Conservation (phyloP, 2,329 filamentous ascomycete genomes). For the Fusarium armeniacum region DNA sequence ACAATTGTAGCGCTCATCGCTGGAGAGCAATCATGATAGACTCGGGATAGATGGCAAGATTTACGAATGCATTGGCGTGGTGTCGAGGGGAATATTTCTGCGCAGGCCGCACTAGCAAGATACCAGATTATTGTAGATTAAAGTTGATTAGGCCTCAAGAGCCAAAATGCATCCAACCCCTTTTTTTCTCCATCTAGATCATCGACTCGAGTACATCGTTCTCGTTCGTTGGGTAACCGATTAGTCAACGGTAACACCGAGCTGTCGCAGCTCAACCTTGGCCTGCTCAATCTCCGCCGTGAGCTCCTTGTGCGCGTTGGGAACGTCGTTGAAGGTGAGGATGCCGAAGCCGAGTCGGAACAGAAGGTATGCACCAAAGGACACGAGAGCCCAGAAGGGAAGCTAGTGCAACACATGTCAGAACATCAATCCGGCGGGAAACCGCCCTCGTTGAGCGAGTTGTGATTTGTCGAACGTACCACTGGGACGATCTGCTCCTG, state of each 20-base stretch:
- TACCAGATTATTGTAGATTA: slow-evolving; percentile 40
- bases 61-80: slow-evolving; percentile 6
- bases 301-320: slow-evolving; percentile 89
- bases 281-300: slow-evolving; percentile 86
- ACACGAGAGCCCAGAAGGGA: slow-evolving; percentile 91
- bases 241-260: slow-evolving; percentile 84
- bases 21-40: slow-evolving; percentile 55
- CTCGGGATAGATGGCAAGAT: slow-evolving; percentile 14
- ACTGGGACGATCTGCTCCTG: slow-evolving; percentile 91
- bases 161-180: slow-evolving; percentile 1
- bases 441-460: not conserved
- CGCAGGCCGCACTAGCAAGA: slow-evolving; percentile 37
- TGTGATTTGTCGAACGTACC: slow-evolving; percentile 67
- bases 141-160: slow-evolving; percentile 34
- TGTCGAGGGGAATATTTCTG: not conserved
- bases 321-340: slow-evolving; percentile 96
- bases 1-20: slow-evolving; percentile 72
- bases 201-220: not conserved
- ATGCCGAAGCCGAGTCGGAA: slow-evolving; percentile 93
- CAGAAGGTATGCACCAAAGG: slow-evolving; percentile 92
- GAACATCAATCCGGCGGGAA: not conserved
- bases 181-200: slow-evolving; percentile 38
- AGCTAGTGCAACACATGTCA: slow-evolving; percentile 67
- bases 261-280: slow-evolving; percentile 77
- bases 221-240: not conserved